Conservation (phyloP, 129 eudicot species). For the Scalesia atractyloides region DNA sequence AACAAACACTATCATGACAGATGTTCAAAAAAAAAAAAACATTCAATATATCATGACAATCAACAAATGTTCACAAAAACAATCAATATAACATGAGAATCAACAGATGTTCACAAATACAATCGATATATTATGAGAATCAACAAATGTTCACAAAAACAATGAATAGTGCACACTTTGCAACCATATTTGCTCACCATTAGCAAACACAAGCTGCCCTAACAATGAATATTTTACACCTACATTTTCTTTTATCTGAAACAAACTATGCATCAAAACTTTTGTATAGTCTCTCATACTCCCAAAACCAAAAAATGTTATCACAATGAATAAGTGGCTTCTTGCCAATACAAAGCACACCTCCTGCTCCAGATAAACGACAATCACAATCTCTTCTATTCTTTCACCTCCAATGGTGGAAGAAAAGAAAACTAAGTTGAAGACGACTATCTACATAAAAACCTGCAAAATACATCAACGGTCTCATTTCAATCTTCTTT, state of each 20-base stretch:
- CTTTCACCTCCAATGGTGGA: conserved; percentile 33
- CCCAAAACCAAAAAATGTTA: conserved; percentile 9
- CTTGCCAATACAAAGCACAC: conserved; percentile 21
- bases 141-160: conserved; percentile 3
- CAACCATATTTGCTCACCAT: conserved; percentile 39
- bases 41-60: too few relatives aligned
- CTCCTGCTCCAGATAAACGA: conserved; percentile 21
- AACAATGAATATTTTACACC: conserved; percentile 31
- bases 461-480: conserved; percentile 27
- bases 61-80: background rate
- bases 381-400: conserved; percentile 22
- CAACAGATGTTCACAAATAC: conserved; percentile 12
- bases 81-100: background rate
- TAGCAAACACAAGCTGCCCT: conserved; percentile 22
- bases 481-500: background rate
- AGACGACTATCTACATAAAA: conserved; percentile 13
- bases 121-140: conserved; percentile 15
- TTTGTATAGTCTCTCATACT: conserved; percentile 10
- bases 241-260: conserved; percentile 13
- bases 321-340: conserved; percentile 21
- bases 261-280: conserved; percentile 23
- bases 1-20: background rate
- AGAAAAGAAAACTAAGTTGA: background rate
- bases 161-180: conserved; percentile 5
- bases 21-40: too few relatives aligned